A percentile compares a stretch with the other conserved stretches of the same genome.
phyloP scores from a whole-genome alignment of 2,329 filamentous ascomycete species.

The Chlorencoelia australis region DNA sequence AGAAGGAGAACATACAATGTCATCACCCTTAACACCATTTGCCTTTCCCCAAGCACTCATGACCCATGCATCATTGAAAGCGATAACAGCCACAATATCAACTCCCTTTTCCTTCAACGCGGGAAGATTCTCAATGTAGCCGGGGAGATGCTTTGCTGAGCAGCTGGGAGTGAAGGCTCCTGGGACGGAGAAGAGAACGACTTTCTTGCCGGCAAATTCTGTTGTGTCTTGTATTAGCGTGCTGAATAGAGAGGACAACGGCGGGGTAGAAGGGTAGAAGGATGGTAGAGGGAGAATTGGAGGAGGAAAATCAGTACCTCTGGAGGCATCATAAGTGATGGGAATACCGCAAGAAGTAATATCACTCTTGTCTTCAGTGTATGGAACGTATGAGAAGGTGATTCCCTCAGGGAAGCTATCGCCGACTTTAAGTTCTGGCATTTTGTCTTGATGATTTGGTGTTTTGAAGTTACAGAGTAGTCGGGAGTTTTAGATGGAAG shows the following conservation, averaged over 20 bases:
- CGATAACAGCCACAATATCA: slow-evolving; percentile 56
- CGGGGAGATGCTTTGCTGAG: slow-evolving; percentile 57
- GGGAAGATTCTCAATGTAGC: slow-evolving; percentile 53
- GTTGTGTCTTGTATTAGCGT: neutral
- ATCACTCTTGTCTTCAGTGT: slow-evolving; percentile 55
- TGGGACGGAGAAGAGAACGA: slow-evolving; percentile 59
- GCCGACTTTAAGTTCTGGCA: slow-evolving; percentile 45
- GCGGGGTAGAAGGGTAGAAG: neutral
- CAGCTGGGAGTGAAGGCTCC: slow-evolving; percentile 64
- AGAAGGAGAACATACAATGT: slow-evolving; percentile 40
- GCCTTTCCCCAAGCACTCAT: slow-evolving; percentile 68
- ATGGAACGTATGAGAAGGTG: slow-evolving; percentile 75
- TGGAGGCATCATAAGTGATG: slow-evolving; percentile 67
- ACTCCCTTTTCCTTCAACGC: slow-evolving; percentile 56
- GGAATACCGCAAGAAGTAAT: slow-evolving; percentile 72
- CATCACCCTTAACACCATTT: slow-evolving; percentile 52
- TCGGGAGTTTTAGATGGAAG: no score
- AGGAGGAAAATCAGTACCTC: slow-evolving; percentile 37
- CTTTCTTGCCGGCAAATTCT: slow-evolving; percentile 61
- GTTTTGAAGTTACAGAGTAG: no score
- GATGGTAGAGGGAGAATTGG: neutral
- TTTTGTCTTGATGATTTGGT: no score
- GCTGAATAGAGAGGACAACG: neutral
- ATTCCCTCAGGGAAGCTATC: slow-evolving; percentile 76
- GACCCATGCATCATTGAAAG: slow-evolving; percentile 59